Base-by-base conservation (phyloP, 2,329 filamentous ascomycete genomes). In the Grosmannia clavigera region DNA sequence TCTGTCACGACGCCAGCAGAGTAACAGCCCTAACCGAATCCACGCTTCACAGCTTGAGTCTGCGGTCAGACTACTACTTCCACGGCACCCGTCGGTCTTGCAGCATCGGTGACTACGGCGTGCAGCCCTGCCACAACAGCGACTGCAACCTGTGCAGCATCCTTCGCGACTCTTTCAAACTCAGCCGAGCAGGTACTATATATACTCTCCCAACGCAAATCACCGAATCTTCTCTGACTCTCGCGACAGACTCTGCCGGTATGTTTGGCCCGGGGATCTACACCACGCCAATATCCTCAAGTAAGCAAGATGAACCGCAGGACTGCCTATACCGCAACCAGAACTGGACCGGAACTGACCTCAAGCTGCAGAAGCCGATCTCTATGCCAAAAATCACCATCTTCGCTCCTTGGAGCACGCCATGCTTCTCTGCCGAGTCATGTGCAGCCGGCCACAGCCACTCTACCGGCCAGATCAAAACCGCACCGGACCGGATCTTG, bases 51-150 rank as follows among this genome's bases (percentile, higher is more conserved):
- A n/a, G 40, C 12, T 16, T 35, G 19, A 16, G 43, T 38, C 27
- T 10, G 43, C 14, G 25, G 1, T 53, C 19, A 3, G 43, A 40
- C 25, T 29, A 52, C 43, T 35, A 48, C 35, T 60, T 58, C 59
- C 59, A 60, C 38, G 59, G 59, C 25, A 60, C 59, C 9, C 25
- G 33, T 14, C 59, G 59, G 3, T 55, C 59, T 50, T 60, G 59
- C 51, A 3, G 2, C 25, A 54, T 60, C 22, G 59, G 59, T 12
- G 48, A 58, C 5, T 3, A 14, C 9, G 16, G 33, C 25, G 9
- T 5, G 10, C 16, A 29, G 35, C 59, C 59, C 9, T 60, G 59
- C 55, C 16, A 25, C 10, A 38, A 58, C 10, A 55, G 48, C 59
- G 5, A 19, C n/a, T 50, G 55, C 38, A 60, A 53, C 22, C 35